Base-by-base conservation (phyloP, 768 basidiomycete genomes). In the Tulasnella sp. region DNA sequence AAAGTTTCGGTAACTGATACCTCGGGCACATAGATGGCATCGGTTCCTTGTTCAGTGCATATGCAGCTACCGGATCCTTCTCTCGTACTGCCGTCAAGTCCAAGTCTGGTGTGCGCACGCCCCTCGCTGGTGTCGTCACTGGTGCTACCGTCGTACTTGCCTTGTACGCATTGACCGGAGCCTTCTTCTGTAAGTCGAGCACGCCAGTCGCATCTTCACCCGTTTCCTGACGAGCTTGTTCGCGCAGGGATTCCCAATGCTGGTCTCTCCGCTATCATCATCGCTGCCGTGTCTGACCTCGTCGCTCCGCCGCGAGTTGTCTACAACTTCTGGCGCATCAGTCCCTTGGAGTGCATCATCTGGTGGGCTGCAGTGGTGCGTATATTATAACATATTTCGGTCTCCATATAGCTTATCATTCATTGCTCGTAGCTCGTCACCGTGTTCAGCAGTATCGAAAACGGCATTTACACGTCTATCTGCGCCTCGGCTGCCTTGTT, bases 11-110 rank as follows among this genome's bases (percentile, higher is more conserved):
- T n/a, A n/a, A 6, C 23, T 49, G 21, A 25, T 6, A 31, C 34
- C 21, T 7, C 7, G 17, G 12, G 34, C 6, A n/a, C 29, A 23
- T 27, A 49, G 48, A 94, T 69, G 87, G 87, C 1, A 66, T 96
- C 61, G 94, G 94, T 2, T 84, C 88, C 14, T 73, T 86, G 63
- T 97, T 99, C 69, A 78, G 71, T 51, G 94, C 92, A 0, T 98
- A 96, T 68, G 93, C 96, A 7, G 89, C 94, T 0, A 99, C 96
- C 11, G 96, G 96, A 1, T 97, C 93, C 0, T 99, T 99, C 78
- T 96, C 93, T 36, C 86, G 96, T n/a, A 87, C 92, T 2, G 96
- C 96, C 2, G 74, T 99, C 66, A 92, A 96, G 70, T 82, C 87
- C 29, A 97, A 94, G 69, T 93, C 89, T 0, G 96, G 96, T 46